Percentiles rank a stretch among this genome's conserved stretches.
Conservation (phyloP, 345 rosid species). For the Garcia nutans region DNA sequence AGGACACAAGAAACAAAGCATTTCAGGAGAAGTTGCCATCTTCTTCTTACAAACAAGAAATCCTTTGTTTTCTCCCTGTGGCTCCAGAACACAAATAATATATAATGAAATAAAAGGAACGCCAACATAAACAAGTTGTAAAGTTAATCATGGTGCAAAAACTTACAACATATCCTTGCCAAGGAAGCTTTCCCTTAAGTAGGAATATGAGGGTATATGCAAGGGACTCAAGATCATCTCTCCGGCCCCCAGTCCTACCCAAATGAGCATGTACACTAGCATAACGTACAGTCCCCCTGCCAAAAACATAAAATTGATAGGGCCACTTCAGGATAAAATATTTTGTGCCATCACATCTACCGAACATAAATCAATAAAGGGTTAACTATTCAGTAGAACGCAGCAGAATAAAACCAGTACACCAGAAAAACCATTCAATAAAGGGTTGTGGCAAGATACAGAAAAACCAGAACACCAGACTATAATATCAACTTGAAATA, state of each 20-base stretch:
- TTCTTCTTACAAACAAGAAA: slow-evolving; percentile 30
- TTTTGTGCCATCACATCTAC: background rate
- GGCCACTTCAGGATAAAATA: background rate
- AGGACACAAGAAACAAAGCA: slow-evolving; percentile 29
- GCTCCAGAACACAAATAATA: slow-evolving; percentile 1
- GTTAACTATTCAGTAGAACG: background rate
- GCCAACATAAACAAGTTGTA: background rate
- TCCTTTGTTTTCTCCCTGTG: slow-evolving; percentile 31
- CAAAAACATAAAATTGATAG: slow-evolving; percentile 2
- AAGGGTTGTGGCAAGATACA: background rate
- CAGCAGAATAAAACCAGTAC: background rate
- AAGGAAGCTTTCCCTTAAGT: slow-evolving; percentile 26
- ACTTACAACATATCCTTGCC: slow-evolving; percentile 28
- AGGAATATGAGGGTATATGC: slow-evolving; percentile 32
- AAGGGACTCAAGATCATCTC: slow-evolving; percentile 30
- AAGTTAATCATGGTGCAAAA: background rate
- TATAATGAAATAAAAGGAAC: background rate
- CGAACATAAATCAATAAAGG: background rate
- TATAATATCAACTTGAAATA: background rate
- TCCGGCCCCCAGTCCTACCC: slow-evolving; percentile 33
- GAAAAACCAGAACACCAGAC: background rate
- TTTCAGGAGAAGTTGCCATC: slow-evolving; percentile 27
- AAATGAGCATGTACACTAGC: slow-evolving; percentile 36
- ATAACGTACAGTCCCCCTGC: slow-evolving; percentile 31
- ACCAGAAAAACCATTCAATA: no score